Base-by-base conservation (phyloP, 2,329 filamentous ascomycete genomes). In the Neofusicoccum umdonicola region DNA sequence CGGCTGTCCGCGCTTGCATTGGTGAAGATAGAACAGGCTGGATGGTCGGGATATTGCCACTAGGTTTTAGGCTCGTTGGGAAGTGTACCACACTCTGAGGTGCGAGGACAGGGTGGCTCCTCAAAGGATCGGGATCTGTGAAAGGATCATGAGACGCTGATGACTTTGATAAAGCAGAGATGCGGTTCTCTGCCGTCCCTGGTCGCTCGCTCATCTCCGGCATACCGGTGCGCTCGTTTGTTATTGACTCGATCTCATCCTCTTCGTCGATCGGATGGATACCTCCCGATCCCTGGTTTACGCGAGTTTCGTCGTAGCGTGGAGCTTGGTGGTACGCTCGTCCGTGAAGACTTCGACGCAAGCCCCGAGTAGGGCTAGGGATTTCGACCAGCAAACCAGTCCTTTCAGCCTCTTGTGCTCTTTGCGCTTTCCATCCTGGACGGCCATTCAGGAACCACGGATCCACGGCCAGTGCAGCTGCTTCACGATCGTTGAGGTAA, bases 251-350 rank as follows among this genome's bases (percentile, higher is more conserved):
- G 58, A 87, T 84, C 67, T 88, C 87, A 65, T 88, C 87, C 12
- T 82, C 76, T 71, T 87, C 85, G 42, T 87, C 86, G 51, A 89
- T 89, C 0, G 86, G 85, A 70, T 88, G 86, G 31, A 89, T 89
- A 27, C 80, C 77, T 3, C 83, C 82, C 37, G 83, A 82, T 7
- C 80, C 80, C 17, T 82, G 80, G 64, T 77, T 81, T 37, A 80
- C 74, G 58, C 83, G 78, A 48, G 76, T 78, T 58, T 84, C 82
- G 37, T 84, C 82, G 68, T 82, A 84, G 50, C 76, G 73, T 73
- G 69, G 51, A 6, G 63, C 45, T 48, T 42, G 77, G 78, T 78
- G 77, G 34, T 71, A 71, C 57, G 72, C 76, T 47, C 73, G 74
- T 11, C 73, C 71, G 35, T 71, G 66, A 6, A 79, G 65, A 62